Conservation (phyloP, 441 rosid species). For the Euphorbia schlechtendalii region DNA sequence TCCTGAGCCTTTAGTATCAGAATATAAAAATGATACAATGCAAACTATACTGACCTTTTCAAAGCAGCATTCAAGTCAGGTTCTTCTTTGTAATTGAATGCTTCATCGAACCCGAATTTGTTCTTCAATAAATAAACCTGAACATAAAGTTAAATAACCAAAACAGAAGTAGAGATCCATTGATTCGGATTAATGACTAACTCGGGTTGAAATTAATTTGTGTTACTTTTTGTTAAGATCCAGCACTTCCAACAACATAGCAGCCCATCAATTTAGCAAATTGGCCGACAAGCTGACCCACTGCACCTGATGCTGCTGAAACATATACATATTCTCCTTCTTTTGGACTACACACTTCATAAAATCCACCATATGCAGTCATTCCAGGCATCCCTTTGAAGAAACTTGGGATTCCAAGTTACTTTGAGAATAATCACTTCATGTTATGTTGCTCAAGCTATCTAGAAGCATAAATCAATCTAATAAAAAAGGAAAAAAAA, state of each 20-base stretch:
- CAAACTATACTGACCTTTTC: slow-evolving; percentile 38
- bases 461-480: not conserved
- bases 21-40: not conserved
- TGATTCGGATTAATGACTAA: too few relatives aligned
- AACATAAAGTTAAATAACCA: not conserved
- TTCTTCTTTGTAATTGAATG: slow-evolving; percentile 78
- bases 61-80: slow-evolving; percentile 52
- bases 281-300: too few relatives aligned
- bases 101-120: slow-evolving; percentile 65
- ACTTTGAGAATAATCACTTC: too few relatives aligned
- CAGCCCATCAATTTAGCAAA: slow-evolving; percentile 78
- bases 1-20: not conserved
- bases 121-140: slow-evolving; percentile 57
- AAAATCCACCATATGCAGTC: slow-evolving; percentile 72
- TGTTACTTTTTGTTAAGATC: slow-evolving; percentile 52
- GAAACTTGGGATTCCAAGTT: too few relatives aligned
- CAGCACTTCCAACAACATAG: slow-evolving; percentile 84
- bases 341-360: slow-evolving; percentile 65
- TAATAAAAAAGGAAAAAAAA: not conserved
- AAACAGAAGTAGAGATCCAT: too few relatives aligned
- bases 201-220: too few relatives aligned
- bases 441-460: too few relatives aligned
- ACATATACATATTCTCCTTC: slow-evolving; percentile 59
- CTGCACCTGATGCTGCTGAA: slow-evolving; percentile 86
- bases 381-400: slow-evolving; percentile 94